These are phyloP conservation scores for Cercospora sp. DNA, from an alignment of 2,329 filamentous ascomycete genomes.

Conservation along the genomic window DNA sequence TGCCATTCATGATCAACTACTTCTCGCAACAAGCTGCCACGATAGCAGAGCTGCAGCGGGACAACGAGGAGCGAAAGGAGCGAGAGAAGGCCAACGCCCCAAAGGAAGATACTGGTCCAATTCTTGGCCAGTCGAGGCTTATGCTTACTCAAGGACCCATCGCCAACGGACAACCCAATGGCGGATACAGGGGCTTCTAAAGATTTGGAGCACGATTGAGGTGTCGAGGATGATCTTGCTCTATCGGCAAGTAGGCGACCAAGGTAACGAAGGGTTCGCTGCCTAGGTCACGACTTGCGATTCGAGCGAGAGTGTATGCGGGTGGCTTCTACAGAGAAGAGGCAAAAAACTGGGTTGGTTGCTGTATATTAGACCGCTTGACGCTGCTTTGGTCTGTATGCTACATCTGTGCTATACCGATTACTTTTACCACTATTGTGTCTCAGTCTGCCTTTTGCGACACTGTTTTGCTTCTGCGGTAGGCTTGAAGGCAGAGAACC, in stretches of 20 bases:
- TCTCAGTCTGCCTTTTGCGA: background rate
- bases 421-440: background rate
- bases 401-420: constrained; percentile 8
- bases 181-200: constrained; percentile 17
- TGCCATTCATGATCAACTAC: constrained; percentile 99
- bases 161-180: constrained; percentile 63
- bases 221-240: background rate
- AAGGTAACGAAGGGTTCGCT: constrained; percentile 11
- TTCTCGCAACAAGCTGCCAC: constrained; percentile 86
- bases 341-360: background rate
- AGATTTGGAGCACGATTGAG: background rate
- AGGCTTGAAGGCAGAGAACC: background rate
- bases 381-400: constrained; percentile 12
- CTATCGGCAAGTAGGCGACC: background rate
- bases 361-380: constrained; percentile 11
- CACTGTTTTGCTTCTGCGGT: background rate
- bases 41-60: constrained; percentile 81
- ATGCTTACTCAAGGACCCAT: constrained; percentile 92
- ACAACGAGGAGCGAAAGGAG: constrained; percentile 90
- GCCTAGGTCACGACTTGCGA: background rate
- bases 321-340: constrained; percentile 10
- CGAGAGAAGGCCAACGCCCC: constrained; percentile 70
- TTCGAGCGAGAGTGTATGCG: background rate
- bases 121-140: constrained; percentile 81
- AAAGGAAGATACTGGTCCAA: constrained; percentile 89